Conservation (phyloP, 2,329 filamentous ascomycete species). For the Alternaria angustiovoidea region DNA sequence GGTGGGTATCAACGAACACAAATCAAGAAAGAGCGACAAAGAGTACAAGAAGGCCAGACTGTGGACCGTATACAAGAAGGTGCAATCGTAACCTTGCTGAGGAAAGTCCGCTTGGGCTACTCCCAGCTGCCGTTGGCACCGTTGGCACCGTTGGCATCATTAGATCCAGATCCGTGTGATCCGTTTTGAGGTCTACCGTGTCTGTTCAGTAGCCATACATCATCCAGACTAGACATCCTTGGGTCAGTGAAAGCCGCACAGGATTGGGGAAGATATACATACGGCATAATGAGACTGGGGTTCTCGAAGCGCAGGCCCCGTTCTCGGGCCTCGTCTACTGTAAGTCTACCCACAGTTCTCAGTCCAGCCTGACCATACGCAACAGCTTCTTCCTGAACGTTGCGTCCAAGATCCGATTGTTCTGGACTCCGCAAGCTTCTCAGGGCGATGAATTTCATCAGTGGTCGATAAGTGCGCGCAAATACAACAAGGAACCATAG, state of each 20-base stretch:
- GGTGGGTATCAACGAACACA: constrained; percentile 21
- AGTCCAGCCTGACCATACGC: constrained; percentile 17
- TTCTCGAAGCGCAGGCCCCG: constrained; percentile 77
- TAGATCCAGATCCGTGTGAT: constrained; percentile 31
- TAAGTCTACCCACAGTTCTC: constrained; percentile 57
- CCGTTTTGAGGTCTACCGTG: constrained; percentile 31
- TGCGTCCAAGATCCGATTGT: constrained; percentile 58
- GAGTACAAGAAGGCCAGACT: constrained; percentile 15
- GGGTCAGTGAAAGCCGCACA: constrained; percentile 16
- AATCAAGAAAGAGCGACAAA: constrained; percentile 5
- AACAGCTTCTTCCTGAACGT: constrained; percentile 53
- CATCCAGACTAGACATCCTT: constrained; percentile 63
- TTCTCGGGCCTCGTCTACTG: constrained; percentile 76
- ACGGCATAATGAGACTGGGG: constrained; percentile 74
- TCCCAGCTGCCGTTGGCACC: constrained; percentile 27
- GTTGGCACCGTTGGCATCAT: constrained; percentile 27
- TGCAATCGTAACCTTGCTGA: constrained; percentile 11
- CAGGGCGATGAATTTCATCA: constrained; percentile 92
- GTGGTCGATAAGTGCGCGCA: constrained; percentile 79
- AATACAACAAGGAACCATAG: constrained; percentile 92
- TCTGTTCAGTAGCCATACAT: constrained; percentile 68
- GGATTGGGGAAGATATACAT: constrained; percentile 50
- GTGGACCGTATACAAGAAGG: constrained; percentile 25
- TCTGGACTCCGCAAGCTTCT: constrained; percentile 77
- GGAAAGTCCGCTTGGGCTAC: constrained; percentile 10